A percentile compares a stretch with the other conserved stretches of the same genome.
phyloP scores from a whole-genome alignment of 2,329 filamentous ascomycete species.

The Fusarium sp. region DNA sequence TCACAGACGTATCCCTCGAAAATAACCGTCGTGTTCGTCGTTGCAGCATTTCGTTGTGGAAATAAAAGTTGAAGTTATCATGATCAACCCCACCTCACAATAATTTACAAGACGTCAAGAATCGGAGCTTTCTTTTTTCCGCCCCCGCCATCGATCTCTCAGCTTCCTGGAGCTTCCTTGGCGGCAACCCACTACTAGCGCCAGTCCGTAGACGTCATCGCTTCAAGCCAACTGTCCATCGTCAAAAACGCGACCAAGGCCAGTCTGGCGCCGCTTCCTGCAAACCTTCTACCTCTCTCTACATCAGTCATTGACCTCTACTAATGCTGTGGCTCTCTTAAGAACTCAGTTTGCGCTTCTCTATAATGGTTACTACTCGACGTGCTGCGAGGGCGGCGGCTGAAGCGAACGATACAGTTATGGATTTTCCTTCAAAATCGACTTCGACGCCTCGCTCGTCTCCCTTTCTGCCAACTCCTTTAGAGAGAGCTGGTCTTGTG shows the following conservation, averaged over 20 bases:
- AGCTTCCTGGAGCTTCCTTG: conserved; percentile 17
- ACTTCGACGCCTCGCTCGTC: conserved; percentile 54
- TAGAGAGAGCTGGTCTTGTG: conserved; percentile 73
- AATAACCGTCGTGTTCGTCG: not conserved
- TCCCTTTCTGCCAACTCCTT: conserved; percentile 76
- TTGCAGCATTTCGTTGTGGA: not conserved
- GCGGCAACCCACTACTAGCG: conserved; percentile 29
- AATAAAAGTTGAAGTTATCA: not conserved
- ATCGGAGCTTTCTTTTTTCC: conserved; percentile 35
- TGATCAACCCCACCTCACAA: conserved; percentile 13
- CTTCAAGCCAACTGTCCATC: conserved; percentile 22
- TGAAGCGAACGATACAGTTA: conserved; percentile 24
- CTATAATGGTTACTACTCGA: conserved; percentile 46
- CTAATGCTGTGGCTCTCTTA: not conserved
- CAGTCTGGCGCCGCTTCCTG: conserved; percentile 12
- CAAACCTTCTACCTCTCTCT: not conserved
- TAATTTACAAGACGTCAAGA: not conserved
- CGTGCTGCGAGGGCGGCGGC: conserved; percentile 40
- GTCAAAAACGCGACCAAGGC: conserved; percentile 29
- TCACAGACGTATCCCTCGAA: not conserved
- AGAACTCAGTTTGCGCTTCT: not conserved
- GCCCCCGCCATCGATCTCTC: conserved; percentile 9
- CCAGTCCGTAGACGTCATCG: conserved; percentile 44
- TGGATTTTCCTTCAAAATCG: conserved; percentile 23
- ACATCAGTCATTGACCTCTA: not conserved